Evolutionary conservation across 495 filamentous ascomycete species (phyloP).

Genomic region (Aspergillus egyptiacus): DNA sequence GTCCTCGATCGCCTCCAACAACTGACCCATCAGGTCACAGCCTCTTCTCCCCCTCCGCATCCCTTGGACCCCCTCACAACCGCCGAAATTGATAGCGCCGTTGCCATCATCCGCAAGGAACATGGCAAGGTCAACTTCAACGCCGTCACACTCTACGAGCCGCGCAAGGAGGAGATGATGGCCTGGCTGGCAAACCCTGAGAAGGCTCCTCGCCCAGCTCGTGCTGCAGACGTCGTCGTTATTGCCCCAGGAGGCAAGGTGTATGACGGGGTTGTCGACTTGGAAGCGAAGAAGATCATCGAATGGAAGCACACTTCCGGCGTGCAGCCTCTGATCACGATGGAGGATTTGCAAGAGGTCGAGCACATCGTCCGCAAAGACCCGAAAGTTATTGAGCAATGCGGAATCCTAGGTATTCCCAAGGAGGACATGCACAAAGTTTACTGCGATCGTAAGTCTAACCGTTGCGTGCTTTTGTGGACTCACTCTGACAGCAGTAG

Average conservation of each 20-base stretch:
- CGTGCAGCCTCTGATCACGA: slow-evolving; percentile 88
- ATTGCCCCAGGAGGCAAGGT: slow-evolving; percentile 74
- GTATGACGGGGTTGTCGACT: slow-evolving; percentile 78
- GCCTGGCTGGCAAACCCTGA: slow-evolving; percentile 67
- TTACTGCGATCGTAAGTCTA: slow-evolving; percentile 73
- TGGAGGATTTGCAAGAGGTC: slow-evolving; percentile 90
- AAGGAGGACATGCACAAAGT: slow-evolving; percentile 86
- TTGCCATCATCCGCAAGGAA: slow-evolving; percentile 62
- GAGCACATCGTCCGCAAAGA: slow-evolving; percentile 75
- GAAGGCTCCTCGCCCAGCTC: slow-evolving; percentile 55
- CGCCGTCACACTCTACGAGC: slow-evolving; percentile 82
- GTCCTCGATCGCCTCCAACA: slow-evolving; percentile 65
- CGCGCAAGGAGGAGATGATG: slow-evolving; percentile 80
- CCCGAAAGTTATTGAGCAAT: slow-evolving; percentile 89
- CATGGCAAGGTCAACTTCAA: slow-evolving; percentile 77
- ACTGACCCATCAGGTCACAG: slow-evolving; percentile 58
- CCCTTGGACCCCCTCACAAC: slow-evolving; percentile 81
- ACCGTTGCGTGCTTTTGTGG: not conserved
- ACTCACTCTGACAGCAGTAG: slow-evolving; percentile 31
- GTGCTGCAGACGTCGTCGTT: slow-evolving; percentile 81
- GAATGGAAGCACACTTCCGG: slow-evolving; percentile 73
- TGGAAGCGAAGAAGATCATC: slow-evolving; percentile 63
- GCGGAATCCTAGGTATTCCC: slow-evolving; percentile 78
- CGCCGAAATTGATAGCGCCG: slow-evolving; percentile 70
- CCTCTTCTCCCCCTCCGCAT: slow-evolving; percentile 53